Conservation (phyloP, 2,329 filamentous ascomycete species). For the Fusarium zealandicum region DNA sequence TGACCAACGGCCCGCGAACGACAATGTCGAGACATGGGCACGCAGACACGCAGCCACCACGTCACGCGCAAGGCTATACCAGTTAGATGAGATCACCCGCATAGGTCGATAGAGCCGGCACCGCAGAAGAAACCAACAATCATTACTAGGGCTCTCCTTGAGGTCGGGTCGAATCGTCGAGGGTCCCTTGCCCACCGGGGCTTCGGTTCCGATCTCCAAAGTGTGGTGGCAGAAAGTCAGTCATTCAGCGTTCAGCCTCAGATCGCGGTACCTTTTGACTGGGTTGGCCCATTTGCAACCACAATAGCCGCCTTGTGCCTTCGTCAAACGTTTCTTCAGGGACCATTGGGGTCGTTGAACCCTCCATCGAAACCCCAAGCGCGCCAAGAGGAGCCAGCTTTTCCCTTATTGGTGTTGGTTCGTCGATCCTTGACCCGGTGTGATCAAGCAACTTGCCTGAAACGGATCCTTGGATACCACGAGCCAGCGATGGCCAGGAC, state of each 20-base stretch:
- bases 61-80: neutral
- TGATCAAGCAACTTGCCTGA: slow-evolving; percentile 33
- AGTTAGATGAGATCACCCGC: neutral
- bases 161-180: slow-evolving; percentile 28
- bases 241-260: neutral
- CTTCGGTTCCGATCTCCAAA: slow-evolving; percentile 1
- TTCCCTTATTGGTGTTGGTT: slow-evolving; percentile 32
- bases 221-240: neutral
- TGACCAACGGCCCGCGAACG: slow-evolving; percentile 4
- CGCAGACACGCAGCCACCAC: slow-evolving; percentile 1
- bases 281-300: slow-evolving; percentile 1
- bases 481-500: slow-evolving; percentile 9
- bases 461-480: slow-evolving; percentile 23
- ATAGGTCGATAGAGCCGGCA: slow-evolving; percentile 2
- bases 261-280: neutral
- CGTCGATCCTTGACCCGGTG: slow-evolving; percentile 29
- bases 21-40: neutral
- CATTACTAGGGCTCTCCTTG: slow-evolving; percentile 7
- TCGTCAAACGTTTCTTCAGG: slow-evolving; percentile 18
- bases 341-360: slow-evolving; percentile 24
- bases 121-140: neutral
- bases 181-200: slow-evolving; percentile 11
- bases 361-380: slow-evolving; percentile 13
- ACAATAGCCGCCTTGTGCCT: slow-evolving; percentile 22
- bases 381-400: slow-evolving; percentile 26